Conservation (phyloP, 768 basidiomycete genomes). For the Trametes meyenii region DNA sequence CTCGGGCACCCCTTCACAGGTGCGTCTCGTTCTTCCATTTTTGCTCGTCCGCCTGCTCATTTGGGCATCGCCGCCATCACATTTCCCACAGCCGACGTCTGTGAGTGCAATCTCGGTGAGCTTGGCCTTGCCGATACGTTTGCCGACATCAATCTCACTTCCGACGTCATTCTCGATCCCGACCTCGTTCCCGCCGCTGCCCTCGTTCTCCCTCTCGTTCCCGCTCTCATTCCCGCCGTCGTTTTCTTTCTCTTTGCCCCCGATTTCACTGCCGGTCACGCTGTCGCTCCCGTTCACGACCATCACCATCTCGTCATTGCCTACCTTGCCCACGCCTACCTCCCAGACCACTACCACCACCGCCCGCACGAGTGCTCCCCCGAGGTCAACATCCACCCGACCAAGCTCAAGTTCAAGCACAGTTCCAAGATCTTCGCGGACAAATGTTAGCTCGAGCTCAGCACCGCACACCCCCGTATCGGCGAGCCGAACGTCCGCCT, state of each 20-base stretch:
- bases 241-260: neutral
- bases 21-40: neutral
- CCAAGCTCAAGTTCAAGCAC: slow-evolving; percentile 11
- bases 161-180: slow-evolving; percentile 2
- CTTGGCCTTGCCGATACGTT: slow-evolving; percentile 9
- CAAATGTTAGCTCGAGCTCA: neutral
- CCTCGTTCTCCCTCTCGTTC: slow-evolving; percentile 1
- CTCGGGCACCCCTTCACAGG: neutral
- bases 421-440: neutral
- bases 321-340: neutral
- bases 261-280: neutral
- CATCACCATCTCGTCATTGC: neutral
- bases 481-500: neutral
- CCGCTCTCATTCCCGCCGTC: neutral
- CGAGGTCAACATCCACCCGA: neutral
- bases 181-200: slow-evolving; percentile 1
- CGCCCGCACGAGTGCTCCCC: slow-evolving; percentile 1
- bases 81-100: neutral
- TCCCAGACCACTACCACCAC: neutral
- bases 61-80: neutral
- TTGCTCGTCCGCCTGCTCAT: neutral
- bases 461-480: neutral
- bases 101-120: slow-evolving; percentile 1
- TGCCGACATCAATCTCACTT: slow-evolving; percentile 5
- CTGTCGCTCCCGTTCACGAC: neutral